Evolutionary conservation across 2,329 filamentous ascomycete species (phyloP), one percentile per base, ranked within the genome.

Genomic region (Beauveria sp.): DNA sequence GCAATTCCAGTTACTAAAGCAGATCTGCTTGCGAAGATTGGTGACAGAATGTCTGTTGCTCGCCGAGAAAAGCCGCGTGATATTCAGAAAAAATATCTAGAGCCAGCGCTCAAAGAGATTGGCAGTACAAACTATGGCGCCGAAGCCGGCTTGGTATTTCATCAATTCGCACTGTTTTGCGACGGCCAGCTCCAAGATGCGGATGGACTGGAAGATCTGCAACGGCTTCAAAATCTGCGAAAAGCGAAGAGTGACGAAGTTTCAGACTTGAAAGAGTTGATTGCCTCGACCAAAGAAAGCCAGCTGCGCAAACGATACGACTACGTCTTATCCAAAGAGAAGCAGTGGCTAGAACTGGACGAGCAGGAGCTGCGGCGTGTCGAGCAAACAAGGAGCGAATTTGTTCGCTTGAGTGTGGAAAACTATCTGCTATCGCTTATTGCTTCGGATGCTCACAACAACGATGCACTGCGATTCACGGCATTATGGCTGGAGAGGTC

Each of bases 151-250:
- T 83, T 91, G 66, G 95, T 98, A 1, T 97, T 92, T 69, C 92
- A 97, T 71, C 91, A 96, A 68, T 98, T 98, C 72, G 95, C 96
- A 28, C 84, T 87, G 57, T 99, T 99, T 71, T 99, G 96, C 69
- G 93, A 99, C 71, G 87, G 92, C 69, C 95, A 99, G 71, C 79
- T 99, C 10, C 90, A 96, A 68, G 93, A 93, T 69, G 84, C 88
- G 1, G 91, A 96, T 67, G 86, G 88, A 40, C 77, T 93, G 1
- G 91, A 96, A 71, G 95, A 99, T 68, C 84, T 96, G 63, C 84
- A 85, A 34, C 87, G 95, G 51, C 82, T 97, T 47, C 84, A 90
- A 69, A 91, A 86, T 67, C 79, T 98, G 38, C 88, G 87, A 66
- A 83, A 92, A 69, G 87, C 87, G 63, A 96, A 96, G 72, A 83